phyloP scores from a whole-genome alignment of 257 asterid genomes.

The Thymus mandschuricus region DNA sequence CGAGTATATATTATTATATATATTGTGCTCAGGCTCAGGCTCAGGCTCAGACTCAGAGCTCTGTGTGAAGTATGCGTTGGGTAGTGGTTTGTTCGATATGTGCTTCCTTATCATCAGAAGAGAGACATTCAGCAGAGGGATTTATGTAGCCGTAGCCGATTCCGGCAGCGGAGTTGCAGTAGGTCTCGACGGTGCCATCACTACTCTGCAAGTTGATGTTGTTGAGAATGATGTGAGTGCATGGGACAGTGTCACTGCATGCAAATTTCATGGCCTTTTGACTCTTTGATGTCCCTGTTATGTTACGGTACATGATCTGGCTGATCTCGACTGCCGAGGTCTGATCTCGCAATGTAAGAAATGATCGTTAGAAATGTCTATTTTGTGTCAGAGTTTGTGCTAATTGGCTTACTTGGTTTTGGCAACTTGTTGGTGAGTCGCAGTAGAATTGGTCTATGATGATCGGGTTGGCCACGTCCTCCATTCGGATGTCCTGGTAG shows the following conservation, averaged over 20 bases:
- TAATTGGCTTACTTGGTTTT: slow-evolving; percentile 56
- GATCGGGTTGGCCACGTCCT: slow-evolving; percentile 76
- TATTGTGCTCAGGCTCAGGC: slow-evolving; percentile 28
- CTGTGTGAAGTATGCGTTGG: slow-evolving; percentile 58
- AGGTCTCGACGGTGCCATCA: slow-evolving; percentile 82
- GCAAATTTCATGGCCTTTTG: slow-evolving; percentile 79
- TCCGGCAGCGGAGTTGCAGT: slow-evolving; percentile 87
- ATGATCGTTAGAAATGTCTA: background rate
- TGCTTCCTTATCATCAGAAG: slow-evolving; percentile 52
- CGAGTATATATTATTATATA: background rate
- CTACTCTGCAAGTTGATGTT: slow-evolving; percentile 65
- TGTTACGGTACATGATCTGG: slow-evolving; percentile 72
- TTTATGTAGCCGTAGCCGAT: slow-evolving; percentile 65
- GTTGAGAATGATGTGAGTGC: slow-evolving; percentile 76
- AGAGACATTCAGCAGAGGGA: slow-evolving; percentile 82
- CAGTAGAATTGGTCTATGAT: slow-evolving; percentile 94
- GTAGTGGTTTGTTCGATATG: slow-evolving; percentile 32
- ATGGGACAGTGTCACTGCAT: slow-evolving; percentile 87
- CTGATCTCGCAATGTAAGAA: slow-evolving; percentile 30
- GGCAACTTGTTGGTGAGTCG: slow-evolving; percentile 70
- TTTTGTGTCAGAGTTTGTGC: background rate
- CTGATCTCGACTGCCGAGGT: slow-evolving; percentile 81
- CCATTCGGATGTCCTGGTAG: slow-evolving; percentile 71
- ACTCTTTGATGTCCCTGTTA: slow-evolving; percentile 76
- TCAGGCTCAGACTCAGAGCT: slow-evolving; percentile 32